Conservation (phyloP, 352 stramenopile genomes). For the Globisporangium spiculum region DNA sequence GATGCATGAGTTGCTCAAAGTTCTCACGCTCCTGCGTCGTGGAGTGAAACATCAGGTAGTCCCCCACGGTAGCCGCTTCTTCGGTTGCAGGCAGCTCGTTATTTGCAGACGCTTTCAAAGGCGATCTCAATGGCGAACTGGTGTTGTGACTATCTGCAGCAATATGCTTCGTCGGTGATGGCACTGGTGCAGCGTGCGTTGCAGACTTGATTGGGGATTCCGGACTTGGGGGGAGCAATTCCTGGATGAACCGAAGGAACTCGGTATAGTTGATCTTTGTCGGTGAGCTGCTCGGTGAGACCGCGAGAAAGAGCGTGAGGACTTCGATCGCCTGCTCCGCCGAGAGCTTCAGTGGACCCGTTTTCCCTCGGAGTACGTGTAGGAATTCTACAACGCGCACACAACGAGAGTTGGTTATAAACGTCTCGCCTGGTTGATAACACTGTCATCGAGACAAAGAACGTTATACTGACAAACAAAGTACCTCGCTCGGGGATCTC, state of each 20-base stretch:
- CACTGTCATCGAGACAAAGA: too few relatives aligned
- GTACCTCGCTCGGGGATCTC: slow-evolving; percentile 34
- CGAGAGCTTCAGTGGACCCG: slow-evolving; percentile 26
- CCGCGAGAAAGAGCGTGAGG: slow-evolving; percentile 33
- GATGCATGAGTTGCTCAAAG: slow-evolving; percentile 60
- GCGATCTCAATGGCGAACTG: not conserved
- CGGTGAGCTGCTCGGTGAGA: slow-evolving; percentile 24
- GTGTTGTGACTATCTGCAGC: not conserved
- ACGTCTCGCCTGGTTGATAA: too few relatives aligned
- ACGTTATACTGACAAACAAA: too few relatives aligned
- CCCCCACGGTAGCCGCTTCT: slow-evolving; percentile 28
- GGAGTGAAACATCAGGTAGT: slow-evolving; percentile 54
- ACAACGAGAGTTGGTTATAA: not conserved
- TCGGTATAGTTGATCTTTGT: slow-evolving; percentile 32
- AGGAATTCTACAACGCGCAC: slow-evolving; percentile 27
- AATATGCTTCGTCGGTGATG: not conserved
- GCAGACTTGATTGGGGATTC: not conserved
- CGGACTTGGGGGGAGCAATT: not conserved
- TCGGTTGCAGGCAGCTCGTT: not conserved
- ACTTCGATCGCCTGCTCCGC: slow-evolving; percentile 33
- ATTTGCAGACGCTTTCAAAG: not conserved
- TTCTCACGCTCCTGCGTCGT: slow-evolving; percentile 35
- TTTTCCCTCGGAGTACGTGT: slow-evolving; percentile 22
- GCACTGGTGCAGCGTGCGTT: not conserved
- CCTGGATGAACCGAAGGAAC: slow-evolving; percentile 29